These are phyloP conservation scores for Fusarium tanahbumbuense DNA, from an alignment of 2,329 filamentous ascomycete genomes.

Conservation along the genomic window DNA sequence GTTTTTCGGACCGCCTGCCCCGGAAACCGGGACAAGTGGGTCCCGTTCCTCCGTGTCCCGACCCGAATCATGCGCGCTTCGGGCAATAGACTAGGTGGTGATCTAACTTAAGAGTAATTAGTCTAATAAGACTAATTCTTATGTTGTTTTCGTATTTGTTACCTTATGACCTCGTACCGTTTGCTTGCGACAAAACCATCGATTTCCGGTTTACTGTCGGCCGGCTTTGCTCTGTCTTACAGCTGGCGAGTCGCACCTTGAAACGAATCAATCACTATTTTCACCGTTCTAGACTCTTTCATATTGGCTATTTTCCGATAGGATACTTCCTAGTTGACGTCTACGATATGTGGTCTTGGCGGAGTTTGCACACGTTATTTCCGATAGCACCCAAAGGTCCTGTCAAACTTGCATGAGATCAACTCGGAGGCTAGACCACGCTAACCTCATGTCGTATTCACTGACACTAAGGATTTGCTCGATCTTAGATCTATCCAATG, in stretches of 20 bases:
- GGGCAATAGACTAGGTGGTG: no score
- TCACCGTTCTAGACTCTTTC: no score
- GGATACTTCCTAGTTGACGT: no score
- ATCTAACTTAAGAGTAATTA: no score
- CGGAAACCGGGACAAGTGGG: not conserved
- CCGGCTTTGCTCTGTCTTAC: not conserved
- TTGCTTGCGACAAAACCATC: not conserved
- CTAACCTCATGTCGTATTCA: slow-evolving; percentile 5
- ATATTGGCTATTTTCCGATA: accelerated
- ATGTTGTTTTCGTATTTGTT: accelerated
- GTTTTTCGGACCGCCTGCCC: no score
- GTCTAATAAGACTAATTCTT: accelerated
- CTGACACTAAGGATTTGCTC: not conserved
- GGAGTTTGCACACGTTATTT: slow-evolving; percentile 19
- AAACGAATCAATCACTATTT: not conserved
- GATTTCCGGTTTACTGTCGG: not conserved
- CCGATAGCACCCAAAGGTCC: not conserved
- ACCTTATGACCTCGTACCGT: accelerated
- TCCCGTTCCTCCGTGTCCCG: not conserved
- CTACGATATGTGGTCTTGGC: not conserved
- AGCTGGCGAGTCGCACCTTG: not conserved
- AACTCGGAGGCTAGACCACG: not conserved
- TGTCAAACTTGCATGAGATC: not conserved
- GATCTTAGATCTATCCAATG: not conserved
- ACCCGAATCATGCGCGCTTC: no score